Evolutionary conservation across 2,329 filamentous ascomycete species (phyloP), one percentile per base, ranked within the genome.

Genomic region (Lecanicillium sp.): DNA sequence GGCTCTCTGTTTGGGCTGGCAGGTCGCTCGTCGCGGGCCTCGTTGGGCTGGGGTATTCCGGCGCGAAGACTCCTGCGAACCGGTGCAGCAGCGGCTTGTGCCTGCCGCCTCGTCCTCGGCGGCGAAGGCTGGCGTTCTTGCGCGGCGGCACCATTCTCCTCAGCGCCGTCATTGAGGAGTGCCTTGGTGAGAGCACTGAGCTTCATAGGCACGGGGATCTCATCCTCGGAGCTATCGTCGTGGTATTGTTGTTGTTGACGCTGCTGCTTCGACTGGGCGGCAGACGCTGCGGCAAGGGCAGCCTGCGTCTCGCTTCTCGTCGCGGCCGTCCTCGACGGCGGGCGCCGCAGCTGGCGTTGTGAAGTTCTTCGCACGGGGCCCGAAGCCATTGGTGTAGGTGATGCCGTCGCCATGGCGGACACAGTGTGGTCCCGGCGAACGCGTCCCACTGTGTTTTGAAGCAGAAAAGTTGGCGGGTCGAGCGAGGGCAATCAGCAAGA

Each of bases 111-210:
- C 17, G 67, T 71, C 42, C 62, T 55, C 17, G 66, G 61, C 3
- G 70, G 68, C 5, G 72, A 71, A 5, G 65, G 54, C 3, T 62
- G 55, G 11, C 60, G 57, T 3, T 50, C 47, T 59, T 29, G 13
- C 18, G 67, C 68, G 41, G 66, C 63, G 39, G 70, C 68, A 36
- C 50, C 57, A 35, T 51, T 58, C 45, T 69, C 67, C 8, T 76
- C 71, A 4, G 66, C 72, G 31, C 75, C 74, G 43, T 81, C 77
- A 41, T 78, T 77, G 17, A 96, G 71, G 13, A 96, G 70, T 15
- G 87, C 89, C 56, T 92, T 90, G 35, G 90, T 94, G 49, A 92
- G 77, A 52, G 89, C 88, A 58, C 88, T 96, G 57, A 96, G 84
- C 65, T 92, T 94, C 77, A 92, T 87, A 52, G 88, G 88, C 49